Evolutionary conservation across 352 stramenopile genomes (phyloP), one percentile per base, ranked within the genome.

Genomic region (Pythium aristosporum): DNA sequence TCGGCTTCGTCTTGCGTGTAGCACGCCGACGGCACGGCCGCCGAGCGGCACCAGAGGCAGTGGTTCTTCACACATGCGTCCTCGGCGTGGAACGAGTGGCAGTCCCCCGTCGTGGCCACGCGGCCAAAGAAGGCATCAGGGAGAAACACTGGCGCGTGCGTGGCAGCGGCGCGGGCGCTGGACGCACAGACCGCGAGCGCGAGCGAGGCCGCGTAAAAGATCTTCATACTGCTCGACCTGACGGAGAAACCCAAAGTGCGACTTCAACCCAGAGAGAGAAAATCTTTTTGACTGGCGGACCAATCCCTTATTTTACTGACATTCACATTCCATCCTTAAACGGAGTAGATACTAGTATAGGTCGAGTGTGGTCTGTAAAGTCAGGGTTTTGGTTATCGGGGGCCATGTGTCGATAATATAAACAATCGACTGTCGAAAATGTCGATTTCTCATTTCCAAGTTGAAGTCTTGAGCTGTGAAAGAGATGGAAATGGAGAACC

Each of bases 1-100:
- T 70, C 67, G 23, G 85, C 82, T 61, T 94, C 85, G 16, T 87
- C 73, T 18, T 74, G 50, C 23, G 74, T 88, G 76, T 92, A 92
- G 68, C 85, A 94, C 39, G 79, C 80, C 32, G 85, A 92, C n/a
- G 77, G 80, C 44, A 94, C 85, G n/a, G 85, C 85, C 12, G 79
- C 82, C 37, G 77, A 91, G 63, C 80, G 65, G 69, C 85, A 94
- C 85, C 85, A 94, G 43, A 72, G 76, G 69, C 85, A 94, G 57
- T 88, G 75, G 44, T 67, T 76, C 32, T 69, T 32, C 12, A 90
- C 28, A 36, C 85, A 94, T 64, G 51, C 52, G 25, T 84, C 73
- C 55, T 89, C 72, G 30, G 65, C 61, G 49, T 71, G 73, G 62
- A 80, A 69, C 25, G 67, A 61, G 62, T 92, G 82, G 68, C 85